These are phyloP conservation scores for Xanthoconium stramineum DNA, from an alignment of 768 basidiomycete species.

Conservation along the genomic window DNA sequence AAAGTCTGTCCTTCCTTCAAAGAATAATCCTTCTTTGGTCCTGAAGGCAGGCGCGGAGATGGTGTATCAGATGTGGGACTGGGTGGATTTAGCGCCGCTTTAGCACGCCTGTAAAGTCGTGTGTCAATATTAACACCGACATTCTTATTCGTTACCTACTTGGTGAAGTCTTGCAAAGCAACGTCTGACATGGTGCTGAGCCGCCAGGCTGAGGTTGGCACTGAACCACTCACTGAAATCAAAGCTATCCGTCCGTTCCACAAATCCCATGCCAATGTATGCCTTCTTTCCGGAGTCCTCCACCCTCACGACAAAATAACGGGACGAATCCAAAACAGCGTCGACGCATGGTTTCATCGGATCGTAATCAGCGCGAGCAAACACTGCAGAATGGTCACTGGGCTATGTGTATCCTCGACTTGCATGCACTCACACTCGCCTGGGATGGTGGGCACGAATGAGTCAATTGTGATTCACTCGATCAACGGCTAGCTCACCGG, in stretches of 20 bases:
- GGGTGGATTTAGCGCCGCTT: conserved; percentile 57
- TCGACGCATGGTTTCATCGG: conserved; percentile 81
- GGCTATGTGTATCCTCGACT: conserved; percentile 9
- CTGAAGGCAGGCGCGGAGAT: conserved; percentile 69
- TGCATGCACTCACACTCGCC: conserved; percentile 60
- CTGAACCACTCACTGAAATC: conserved; percentile 72
- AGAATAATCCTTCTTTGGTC: conserved; percentile 90
- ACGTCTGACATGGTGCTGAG: conserved; percentile 52
- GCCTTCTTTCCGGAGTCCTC: conserved; percentile 87
- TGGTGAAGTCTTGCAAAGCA: conserved; percentile 81
- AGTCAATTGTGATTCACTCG: conserved; percentile 2
- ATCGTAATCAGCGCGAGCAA: conserved; percentile 85
- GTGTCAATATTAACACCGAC: not conserved
- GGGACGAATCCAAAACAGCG: conserved; percentile 91
- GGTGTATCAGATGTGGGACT: conserved; percentile 40
- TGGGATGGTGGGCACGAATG: conserved; percentile 20
- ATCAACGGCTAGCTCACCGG: conserved; percentile 49
- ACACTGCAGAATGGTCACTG: conserved; percentile 50
- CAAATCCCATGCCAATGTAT: conserved; percentile 92
- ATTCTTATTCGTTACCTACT: conserved; percentile 40
- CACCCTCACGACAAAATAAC: conserved; percentile 91
- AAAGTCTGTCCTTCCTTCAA: conserved; percentile 95
- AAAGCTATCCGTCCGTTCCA: conserved; percentile 84
- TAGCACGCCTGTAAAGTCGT: conserved; percentile 47
- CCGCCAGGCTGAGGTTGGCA: not conserved